Percentiles rank a stretch among this genome's conserved stretches.
Conservation (phyloP, 345 rosid species). For the Pelargonium nanum region DNA sequence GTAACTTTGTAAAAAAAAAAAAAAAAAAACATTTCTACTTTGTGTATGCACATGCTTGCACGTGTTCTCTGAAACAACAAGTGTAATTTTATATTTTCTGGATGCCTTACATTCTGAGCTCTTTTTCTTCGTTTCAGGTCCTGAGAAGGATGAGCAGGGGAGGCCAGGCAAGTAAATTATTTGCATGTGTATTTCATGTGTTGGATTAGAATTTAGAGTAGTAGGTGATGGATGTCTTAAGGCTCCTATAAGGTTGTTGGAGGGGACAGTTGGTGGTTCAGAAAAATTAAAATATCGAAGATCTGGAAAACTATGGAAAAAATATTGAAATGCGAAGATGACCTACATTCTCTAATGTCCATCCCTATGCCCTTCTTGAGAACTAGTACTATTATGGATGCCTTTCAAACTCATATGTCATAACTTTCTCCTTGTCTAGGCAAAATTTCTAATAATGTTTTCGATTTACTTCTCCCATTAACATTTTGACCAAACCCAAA, state of each 20-base stretch:
- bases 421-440: too few relatives aligned
- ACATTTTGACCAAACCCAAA: too few relatives aligned
- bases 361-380: background rate
- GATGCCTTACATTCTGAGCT: background rate
- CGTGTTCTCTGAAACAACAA: background rate
- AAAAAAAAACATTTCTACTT: background rate
- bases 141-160: slow-evolving; percentile 84
- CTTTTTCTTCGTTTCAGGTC: slow-evolving; percentile 34
- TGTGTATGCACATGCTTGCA: background rate
- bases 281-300: background rate
- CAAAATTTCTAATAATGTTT: too few relatives aligned
- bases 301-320: background rate
- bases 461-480: too few relatives aligned
- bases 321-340: background rate
- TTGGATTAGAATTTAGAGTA: background rate
- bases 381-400: background rate
- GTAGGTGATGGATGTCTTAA: background rate
- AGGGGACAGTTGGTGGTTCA: background rate
- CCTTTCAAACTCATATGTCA: too few relatives aligned
- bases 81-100: background rate
- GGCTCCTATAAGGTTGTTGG: background rate
- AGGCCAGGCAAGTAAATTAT: slow-evolving; percentile 50
- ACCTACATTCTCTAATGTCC: background rate
- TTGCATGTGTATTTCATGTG: background rate
- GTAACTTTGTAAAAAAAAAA: slow-evolving; percentile 25